Conservation (phyloP, 23 red algal genomes). For the Gracilaria vermiculophylla region DNA sequence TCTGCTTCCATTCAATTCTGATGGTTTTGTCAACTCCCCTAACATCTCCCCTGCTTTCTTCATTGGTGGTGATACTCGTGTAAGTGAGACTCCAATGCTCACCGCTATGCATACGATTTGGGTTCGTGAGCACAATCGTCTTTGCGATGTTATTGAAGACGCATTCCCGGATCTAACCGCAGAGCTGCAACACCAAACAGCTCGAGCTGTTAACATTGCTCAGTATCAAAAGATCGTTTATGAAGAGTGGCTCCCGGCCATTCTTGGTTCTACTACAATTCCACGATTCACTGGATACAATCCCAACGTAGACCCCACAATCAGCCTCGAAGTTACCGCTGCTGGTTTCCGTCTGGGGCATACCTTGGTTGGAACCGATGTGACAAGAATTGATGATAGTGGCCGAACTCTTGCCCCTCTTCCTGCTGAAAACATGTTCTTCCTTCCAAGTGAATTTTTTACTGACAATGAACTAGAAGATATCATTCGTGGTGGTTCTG, state of each 20-base stretch:
- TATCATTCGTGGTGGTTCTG: conserved; percentile 13
- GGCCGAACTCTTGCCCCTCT: not conserved
- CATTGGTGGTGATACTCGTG: conserved; percentile 43
- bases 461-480: conserved; percentile 13
- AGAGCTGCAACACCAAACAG: conserved; percentile 13
- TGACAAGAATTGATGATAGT: conserved; percentile 7
- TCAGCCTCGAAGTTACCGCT: conserved; percentile 49
- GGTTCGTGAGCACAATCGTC: conserved; percentile 61
- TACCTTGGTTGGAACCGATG: conserved; percentile 50
- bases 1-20: conserved; percentile 50
- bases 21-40: conserved; percentile 22
- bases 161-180: not conserved
- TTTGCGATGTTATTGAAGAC: conserved; percentile 11
- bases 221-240: conserved; percentile 44
- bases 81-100: conserved; percentile 65
- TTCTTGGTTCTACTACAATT: conserved; percentile 15
- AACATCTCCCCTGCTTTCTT: conserved; percentile 39
- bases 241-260: conserved; percentile 47
- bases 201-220: conserved; percentile 35
- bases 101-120: conserved; percentile 48
- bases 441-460: conserved; percentile 1
- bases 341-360: conserved; percentile 71
- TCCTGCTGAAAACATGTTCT: conserved; percentile 42
- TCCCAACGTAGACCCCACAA: conserved; percentile 32
- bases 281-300: conserved; percentile 44